Evolutionary conservation across 2,329 filamentous ascomycete species (phyloP), one percentile per base, ranked within the genome.

Genomic region (Fusarium setosum): DNA sequence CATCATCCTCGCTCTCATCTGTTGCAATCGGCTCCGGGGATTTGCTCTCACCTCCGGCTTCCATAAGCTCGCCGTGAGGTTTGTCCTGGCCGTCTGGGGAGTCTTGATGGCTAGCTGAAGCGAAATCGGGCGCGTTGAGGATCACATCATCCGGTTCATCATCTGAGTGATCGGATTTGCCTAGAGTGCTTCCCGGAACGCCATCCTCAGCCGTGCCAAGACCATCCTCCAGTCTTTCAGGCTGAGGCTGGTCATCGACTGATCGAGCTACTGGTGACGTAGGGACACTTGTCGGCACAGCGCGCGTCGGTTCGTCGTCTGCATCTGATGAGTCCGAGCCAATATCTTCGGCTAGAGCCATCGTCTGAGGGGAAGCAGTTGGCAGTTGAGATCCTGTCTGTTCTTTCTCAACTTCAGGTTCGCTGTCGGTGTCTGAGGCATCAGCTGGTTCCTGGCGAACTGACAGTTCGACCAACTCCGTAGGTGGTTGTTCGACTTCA

Each of bases 1-100:
- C 29, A 12, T 53, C 63, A 26, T 55, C 44, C 13, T 67, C 63
- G 7, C 59, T 67, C 17, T 66, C 59, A 12, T 67, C 59, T 34
- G 44, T 52, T 13, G n/a, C 15, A 18, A 26, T 12, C 26, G 40
- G 40, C 15, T 44, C 45, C 18, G 29, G 41, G 18, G 34, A 13
- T 24, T 51, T 48, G 10, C 17, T 34, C 29, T 55, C 21, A 12
- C 40, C 10, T 23, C 24, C 48, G 15, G 53, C 31, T 23, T 59
- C 20, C 26, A 21, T 24, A 24, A 31, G 26, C 21, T 21, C 41
- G 21, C n/a, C 18, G 2, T 29, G 29, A 20, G 37, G 24, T 23
- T 23, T 53, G 17, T 18, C 44, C 34, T 20, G 23, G 17, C 6
- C n/a, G 42, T 31, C 24, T 32, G 35, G 13, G 10, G 48, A 41